phyloP scores from a whole-genome alignment of 441 rosid species.

The Euphorbia celastroides region DNA sequence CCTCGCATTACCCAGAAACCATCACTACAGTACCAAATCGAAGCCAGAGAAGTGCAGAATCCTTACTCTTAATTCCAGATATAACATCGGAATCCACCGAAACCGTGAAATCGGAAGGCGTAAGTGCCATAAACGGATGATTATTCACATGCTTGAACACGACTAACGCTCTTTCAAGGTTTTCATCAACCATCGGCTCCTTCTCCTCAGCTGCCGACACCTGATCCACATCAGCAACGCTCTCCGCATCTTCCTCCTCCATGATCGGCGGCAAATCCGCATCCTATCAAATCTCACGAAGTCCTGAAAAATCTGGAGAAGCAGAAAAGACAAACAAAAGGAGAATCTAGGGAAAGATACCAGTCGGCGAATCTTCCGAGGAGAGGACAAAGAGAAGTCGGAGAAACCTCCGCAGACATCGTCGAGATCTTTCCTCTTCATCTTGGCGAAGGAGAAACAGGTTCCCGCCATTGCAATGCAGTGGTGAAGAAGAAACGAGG shows the following conservation, averaged over 20 bases:
- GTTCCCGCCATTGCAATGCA: conserved; percentile 18
- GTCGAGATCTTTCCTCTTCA: conserved; percentile 68
- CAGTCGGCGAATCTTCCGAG: conserved; percentile 76
- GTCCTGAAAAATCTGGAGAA: neutral
- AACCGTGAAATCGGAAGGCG: conserved; percentile 26
- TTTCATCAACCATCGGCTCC: conserved; percentile 15
- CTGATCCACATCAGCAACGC: conserved; percentile 13
- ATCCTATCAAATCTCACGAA: conserved; percentile 24
- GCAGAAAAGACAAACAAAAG: neutral
- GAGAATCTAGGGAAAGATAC: conserved; percentile 19
- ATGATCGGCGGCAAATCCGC: conserved; percentile 54
- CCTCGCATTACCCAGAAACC: neutral
- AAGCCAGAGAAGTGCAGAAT: neutral
- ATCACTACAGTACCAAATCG: neutral
- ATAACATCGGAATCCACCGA: conserved; percentile 41
- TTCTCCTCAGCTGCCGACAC: conserved; percentile 3
- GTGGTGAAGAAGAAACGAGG: neutral
- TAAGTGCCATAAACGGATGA: neutral
- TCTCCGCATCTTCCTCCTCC: conserved; percentile 48
- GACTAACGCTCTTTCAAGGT: conserved; percentile 66
- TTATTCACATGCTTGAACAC: conserved; percentile 40
- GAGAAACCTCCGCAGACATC: conserved; percentile 64
- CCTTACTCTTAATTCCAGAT: conserved; percentile 56
- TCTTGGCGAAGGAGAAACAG: conserved; percentile 24
- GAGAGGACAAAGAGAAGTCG: conserved; percentile 76